Conservation (phyloP, 306 rosid species). For the Cicer arietinum region DNA sequence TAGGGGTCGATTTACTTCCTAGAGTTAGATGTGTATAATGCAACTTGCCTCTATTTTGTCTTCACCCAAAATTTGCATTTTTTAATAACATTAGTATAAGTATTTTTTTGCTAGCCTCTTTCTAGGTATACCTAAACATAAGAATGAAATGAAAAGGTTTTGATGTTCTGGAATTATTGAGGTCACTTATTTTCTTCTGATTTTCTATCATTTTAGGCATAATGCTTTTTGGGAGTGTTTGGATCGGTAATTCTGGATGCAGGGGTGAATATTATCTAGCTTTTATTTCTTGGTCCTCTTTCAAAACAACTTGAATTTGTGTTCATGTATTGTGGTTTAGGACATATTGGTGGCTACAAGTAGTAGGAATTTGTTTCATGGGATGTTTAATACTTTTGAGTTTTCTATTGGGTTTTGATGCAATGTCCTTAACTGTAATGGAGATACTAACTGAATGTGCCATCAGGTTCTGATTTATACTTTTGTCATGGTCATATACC, state of each 20-base stretch:
- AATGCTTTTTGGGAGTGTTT: slow-evolving; percentile 54
- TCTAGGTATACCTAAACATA: neutral
- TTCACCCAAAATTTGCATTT: neutral
- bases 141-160: neutral
- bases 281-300: slow-evolving; percentile 48
- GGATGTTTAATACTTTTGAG: slow-evolving; percentile 58
- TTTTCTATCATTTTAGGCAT: slow-evolving; percentile 62
- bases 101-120: neutral
- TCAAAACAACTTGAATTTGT: slow-evolving; percentile 55
- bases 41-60: neutral
- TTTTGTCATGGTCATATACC: slow-evolving; percentile 27
- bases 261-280: slow-evolving; percentile 68
- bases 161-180: neutral
- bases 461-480: slow-evolving; percentile 44
- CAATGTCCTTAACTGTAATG: slow-evolving; percentile 59
- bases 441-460: slow-evolving; percentile 50
- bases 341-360: slow-evolving; percentile 58
- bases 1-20: neutral
- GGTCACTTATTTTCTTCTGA: neutral
- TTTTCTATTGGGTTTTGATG: slow-evolving; percentile 57
- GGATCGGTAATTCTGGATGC: slow-evolving; percentile 82
- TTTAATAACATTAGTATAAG: neutral
- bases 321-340: slow-evolving; percentile 57
- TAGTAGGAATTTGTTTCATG: slow-evolving; percentile 63
- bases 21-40: neutral